Conservation (phyloP, 2,329 filamentous ascomycete species). For the Juglanconis oblonga region DNA sequence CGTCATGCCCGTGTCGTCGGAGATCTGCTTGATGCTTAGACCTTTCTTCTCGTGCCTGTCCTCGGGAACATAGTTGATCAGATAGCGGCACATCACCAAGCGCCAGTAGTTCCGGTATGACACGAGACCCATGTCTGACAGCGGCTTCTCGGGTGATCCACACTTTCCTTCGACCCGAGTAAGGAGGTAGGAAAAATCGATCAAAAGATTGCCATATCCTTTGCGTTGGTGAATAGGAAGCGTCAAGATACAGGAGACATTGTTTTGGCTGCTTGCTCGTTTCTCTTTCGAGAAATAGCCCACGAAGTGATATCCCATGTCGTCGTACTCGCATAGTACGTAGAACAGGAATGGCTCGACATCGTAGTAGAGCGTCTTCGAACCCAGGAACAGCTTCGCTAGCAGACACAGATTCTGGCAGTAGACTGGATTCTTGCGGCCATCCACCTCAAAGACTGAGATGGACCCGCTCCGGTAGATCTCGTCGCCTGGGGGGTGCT, state of each 20-base stretch:
- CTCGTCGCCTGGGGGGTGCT: slow-evolving; percentile 95
- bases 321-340: slow-evolving; percentile 91
- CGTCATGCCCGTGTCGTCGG: slow-evolving; percentile 90
- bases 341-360: slow-evolving; percentile 97
- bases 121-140: slow-evolving; percentile 96
- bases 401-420: slow-evolving; percentile 96
- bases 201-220: slow-evolving; percentile 92
- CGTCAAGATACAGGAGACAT: slow-evolving; percentile 95
- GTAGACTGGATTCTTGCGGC: slow-evolving; percentile 95
- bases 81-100: slow-evolving; percentile 78
- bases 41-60: slow-evolving; percentile 41
- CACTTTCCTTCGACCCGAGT: slow-evolving; percentile 91
- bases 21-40: slow-evolving; percentile 66
- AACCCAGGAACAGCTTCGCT: slow-evolving; percentile 95
- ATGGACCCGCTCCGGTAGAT: slow-evolving; percentile 91
- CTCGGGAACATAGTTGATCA: slow-evolving; percentile 56
- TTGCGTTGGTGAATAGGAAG: slow-evolving; percentile 95
- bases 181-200: slow-evolving; percentile 96
- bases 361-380: slow-evolving; percentile 97
- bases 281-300: slow-evolving; percentile 99
- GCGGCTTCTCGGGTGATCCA: slow-evolving; percentile 92
- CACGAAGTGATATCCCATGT: slow-evolving; percentile 90
- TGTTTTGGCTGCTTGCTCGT: slow-evolving; percentile 88
- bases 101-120: slow-evolving; percentile 99
- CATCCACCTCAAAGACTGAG: slow-evolving; percentile 97